These are phyloP conservation scores for Alternaria consortialis DNA, from an alignment of 2,329 filamentous ascomycete species.

Conservation along the genomic window DNA sequence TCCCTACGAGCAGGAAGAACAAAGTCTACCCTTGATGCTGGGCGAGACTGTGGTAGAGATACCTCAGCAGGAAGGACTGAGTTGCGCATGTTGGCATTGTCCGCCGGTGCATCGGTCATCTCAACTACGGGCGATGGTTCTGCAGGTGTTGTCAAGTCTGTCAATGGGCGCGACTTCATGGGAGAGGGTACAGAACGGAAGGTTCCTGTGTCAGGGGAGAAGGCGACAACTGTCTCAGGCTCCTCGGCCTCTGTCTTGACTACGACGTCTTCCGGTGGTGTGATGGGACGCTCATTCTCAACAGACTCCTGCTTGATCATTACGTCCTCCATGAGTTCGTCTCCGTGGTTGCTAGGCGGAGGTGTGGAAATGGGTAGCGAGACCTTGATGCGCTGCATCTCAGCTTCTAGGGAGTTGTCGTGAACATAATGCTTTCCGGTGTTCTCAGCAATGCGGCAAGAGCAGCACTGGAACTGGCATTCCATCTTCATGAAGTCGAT, in stretches of 20 bases:
- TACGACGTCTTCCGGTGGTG: slow-evolving; percentile 29
- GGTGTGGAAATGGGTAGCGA: slow-evolving; percentile 66
- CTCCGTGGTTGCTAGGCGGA: slow-evolving; percentile 69
- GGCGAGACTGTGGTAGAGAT: slow-evolving; percentile 17
- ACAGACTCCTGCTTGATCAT: slow-evolving; percentile 33
- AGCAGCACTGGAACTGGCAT: slow-evolving; percentile 73
- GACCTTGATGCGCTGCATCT: slow-evolving; percentile 52
- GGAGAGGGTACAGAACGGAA: slow-evolving; percentile 48
- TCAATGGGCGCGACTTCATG: slow-evolving; percentile 29
- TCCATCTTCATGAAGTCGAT: slow-evolving; percentile 80
- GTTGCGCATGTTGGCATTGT: slow-evolving; percentile 35
- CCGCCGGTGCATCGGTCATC: slow-evolving; percentile 31
- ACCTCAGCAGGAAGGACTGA: slow-evolving; percentile 23
- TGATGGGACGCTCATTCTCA: slow-evolving; percentile 29
- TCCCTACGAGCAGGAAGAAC: slow-evolving; percentile 16
- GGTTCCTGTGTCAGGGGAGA: slow-evolving; percentile 51
- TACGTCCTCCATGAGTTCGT: slow-evolving; percentile 47
- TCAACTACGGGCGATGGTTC: slow-evolving; percentile 33
- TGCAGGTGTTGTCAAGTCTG: slow-evolving; percentile 16
- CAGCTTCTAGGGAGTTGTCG: slow-evolving; percentile 45
- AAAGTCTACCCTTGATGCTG: slow-evolving; percentile 21
- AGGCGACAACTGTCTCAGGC: slow-evolving; percentile 38
- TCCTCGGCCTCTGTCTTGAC: slow-evolving; percentile 8
- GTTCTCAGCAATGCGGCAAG: slow-evolving; percentile 59
- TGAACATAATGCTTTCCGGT: slow-evolving; percentile 52